Conservation (phyloP, 352 stramenopile genomes). For the Globisporangium emineosum region DNA sequence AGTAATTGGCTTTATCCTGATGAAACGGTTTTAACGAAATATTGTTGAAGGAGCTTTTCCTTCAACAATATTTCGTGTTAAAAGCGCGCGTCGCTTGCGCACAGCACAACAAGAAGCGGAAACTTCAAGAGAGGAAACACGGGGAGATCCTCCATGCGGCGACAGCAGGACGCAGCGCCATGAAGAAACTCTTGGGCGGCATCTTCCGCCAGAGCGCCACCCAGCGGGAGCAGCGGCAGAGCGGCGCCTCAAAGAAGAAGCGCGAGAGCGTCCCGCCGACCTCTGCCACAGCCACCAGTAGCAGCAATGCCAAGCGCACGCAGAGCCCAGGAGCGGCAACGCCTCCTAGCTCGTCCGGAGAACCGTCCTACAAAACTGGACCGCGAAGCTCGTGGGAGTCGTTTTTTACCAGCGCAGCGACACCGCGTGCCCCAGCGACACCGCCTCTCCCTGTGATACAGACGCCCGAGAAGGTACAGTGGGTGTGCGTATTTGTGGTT, state of each 20-base stretch:
- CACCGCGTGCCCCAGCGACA: neutral
- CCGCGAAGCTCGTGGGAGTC: conserved; percentile 37
- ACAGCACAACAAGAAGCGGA: too few species aligned
- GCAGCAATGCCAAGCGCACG: neutral
- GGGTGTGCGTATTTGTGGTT: conserved; percentile 5
- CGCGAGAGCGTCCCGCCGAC: conserved; percentile 4
- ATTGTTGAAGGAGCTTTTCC: too few species aligned
- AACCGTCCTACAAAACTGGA: conserved; percentile 22
- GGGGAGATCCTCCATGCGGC: neutral
- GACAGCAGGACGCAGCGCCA: conserved; percentile 16
- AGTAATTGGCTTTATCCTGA: too few species aligned
- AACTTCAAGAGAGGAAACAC: neutral
- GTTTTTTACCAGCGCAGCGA: conserved; percentile 29
- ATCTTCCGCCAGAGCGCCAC: conserved; percentile 43
- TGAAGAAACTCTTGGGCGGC: conserved; percentile 72
- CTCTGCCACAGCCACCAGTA: neutral
- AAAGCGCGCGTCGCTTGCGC: too few species aligned
- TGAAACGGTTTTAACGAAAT: too few species aligned
- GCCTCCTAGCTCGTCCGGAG: neutral
- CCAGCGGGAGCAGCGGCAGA: neutral
- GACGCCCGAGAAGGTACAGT: conserved; percentile 32
- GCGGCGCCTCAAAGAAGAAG: conserved; percentile 12
- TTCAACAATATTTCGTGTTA: too few species aligned
- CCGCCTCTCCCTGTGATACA: conserved; percentile 13
- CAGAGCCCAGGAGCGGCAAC: neutral